Conservation (phyloP, 345 rosid genomes). For the Nasturtium officinale region DNA sequence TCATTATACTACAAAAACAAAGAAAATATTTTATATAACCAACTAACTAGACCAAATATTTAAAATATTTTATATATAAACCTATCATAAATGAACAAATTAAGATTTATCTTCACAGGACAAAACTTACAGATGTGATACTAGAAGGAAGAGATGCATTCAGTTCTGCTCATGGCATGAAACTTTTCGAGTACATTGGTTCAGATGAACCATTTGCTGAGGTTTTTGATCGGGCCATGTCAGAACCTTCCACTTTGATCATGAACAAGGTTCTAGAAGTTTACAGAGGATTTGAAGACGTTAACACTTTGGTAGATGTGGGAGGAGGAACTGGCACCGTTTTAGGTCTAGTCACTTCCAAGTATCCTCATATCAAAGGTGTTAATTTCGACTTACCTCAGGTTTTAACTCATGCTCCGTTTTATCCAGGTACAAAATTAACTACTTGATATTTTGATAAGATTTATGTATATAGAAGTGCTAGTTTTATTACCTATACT, state of each 20-base stretch:
- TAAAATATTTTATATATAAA: background rate
- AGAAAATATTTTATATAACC: too few species aligned
- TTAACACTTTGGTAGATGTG: conserved; percentile 56
- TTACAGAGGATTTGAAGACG: conserved; percentile 57
- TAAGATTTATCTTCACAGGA: conserved; percentile 23
- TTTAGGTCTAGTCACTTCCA: conserved; percentile 49
- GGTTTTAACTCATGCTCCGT: too few species aligned
- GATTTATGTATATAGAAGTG: too few species aligned
- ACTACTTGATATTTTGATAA: too few species aligned
- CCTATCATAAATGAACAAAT: too few species aligned
- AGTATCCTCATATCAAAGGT: conserved; percentile 52
- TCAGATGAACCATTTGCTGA: conserved; percentile 48
- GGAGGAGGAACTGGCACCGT: conserved; percentile 65
- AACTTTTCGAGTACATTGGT: conserved; percentile 49
- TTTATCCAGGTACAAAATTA: too few species aligned
- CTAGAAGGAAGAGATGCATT: conserved; percentile 62
- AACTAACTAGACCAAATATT: background rate
- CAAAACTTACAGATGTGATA: conserved; percentile 51
- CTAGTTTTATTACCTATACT: too few species aligned
- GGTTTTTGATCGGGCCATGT: conserved; percentile 56
- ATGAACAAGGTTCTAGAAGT: conserved; percentile 53
- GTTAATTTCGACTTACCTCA: conserved; percentile 38
- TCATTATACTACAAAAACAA: too few species aligned
- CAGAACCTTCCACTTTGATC: conserved; percentile 42
- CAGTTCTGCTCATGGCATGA: conserved; percentile 55